Percentiles rank a stretch among this genome's conserved stretches.
phyloP scores from a whole-genome alignment of 2,329 filamentous ascomycete species.

The Juglanconis oblonga region DNA sequence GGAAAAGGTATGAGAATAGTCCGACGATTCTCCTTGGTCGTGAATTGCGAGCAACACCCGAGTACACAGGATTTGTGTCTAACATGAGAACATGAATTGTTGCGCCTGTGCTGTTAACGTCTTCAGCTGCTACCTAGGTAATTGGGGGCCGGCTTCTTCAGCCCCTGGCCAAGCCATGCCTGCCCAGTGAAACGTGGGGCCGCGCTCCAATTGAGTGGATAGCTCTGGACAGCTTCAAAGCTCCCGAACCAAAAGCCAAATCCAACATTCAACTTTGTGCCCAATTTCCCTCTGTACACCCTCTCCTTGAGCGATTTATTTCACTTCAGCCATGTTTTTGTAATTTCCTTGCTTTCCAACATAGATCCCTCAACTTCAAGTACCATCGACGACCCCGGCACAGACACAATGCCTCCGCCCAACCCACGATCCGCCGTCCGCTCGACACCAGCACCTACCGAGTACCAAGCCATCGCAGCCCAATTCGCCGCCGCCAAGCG shows the following conservation, averaged over 20 bases:
- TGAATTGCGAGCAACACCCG: too few species aligned
- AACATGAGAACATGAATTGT: too few species aligned
- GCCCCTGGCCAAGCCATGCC: neutral
- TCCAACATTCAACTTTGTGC: neutral
- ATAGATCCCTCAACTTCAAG: neutral
- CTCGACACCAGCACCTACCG: constrained; percentile 30
- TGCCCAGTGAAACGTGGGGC: constrained; percentile 1
- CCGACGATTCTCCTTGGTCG: too few species aligned
- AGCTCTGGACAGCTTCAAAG: constrained; percentile 8
- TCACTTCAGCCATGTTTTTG: constrained; percentile 10
- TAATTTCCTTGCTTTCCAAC: neutral
- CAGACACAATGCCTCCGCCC: constrained; percentile 27
- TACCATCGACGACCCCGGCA: neutral
- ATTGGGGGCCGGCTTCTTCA: too few species aligned
- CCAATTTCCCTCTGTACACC: constrained; percentile 7
- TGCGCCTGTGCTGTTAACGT: neutral
- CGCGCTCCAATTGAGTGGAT: constrained; percentile 1
- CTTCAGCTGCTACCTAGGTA: neutral
- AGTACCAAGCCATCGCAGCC: constrained; percentile 52
- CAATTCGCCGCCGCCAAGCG: constrained; percentile 54
- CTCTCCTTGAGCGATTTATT: constrained; percentile 13
- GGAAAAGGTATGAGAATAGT: neutral
- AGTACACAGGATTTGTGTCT: too few species aligned
- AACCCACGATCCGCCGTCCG: constrained; percentile 19
- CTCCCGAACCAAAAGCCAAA: neutral